phyloP scores from a whole-genome alignment of 495 filamentous ascomycete genomes.

The Aspergillus biplanus region DNA sequence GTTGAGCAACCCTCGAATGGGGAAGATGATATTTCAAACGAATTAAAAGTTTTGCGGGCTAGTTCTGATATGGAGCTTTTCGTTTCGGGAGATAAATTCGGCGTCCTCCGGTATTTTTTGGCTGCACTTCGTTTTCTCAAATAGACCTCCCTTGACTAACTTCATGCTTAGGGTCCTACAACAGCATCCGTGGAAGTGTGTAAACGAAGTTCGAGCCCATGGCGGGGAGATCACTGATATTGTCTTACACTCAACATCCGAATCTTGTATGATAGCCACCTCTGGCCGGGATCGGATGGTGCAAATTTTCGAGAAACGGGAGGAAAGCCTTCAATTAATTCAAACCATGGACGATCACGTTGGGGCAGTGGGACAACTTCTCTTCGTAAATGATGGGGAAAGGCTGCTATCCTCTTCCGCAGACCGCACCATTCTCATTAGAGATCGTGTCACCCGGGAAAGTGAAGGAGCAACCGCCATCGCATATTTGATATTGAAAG shows the following conservation, averaged over 20 bases:
- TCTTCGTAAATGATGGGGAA: constrained; percentile 66
- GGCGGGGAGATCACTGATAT: constrained; percentile 84
- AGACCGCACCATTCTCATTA: constrained; percentile 81
- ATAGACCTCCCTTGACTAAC: constrained; percentile 21
- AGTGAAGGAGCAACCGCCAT: constrained; percentile 63
- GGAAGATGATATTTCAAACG: constrained; percentile 69
- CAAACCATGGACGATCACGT: constrained; percentile 83
- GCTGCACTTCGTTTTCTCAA: constrained; percentile 11
- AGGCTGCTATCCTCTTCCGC: constrained; percentile 83
- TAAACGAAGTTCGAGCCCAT: constrained; percentile 79
- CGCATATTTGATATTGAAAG: constrained; percentile 74
- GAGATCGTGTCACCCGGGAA: constrained; percentile 72
- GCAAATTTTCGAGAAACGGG: constrained; percentile 74
- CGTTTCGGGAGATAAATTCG: constrained; percentile 82
- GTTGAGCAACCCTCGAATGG: constrained; percentile 64
- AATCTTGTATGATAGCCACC: constrained; percentile 65
- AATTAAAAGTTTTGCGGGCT: constrained; percentile 70
- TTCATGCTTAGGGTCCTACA: constrained; percentile 45
- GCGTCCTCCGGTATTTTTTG: constrained; percentile 68
- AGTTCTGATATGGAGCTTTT: constrained; percentile 64
- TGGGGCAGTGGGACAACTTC: constrained; percentile 64
- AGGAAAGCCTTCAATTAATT: constrained; percentile 58
- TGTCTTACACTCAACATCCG: constrained; percentile 51
- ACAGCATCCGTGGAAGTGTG: constrained; percentile 50
- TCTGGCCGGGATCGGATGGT: constrained; percentile 87